Conservation (phyloP, 2,329 filamentous ascomycete species). For the Cladosporium cucumerinum region DNA sequence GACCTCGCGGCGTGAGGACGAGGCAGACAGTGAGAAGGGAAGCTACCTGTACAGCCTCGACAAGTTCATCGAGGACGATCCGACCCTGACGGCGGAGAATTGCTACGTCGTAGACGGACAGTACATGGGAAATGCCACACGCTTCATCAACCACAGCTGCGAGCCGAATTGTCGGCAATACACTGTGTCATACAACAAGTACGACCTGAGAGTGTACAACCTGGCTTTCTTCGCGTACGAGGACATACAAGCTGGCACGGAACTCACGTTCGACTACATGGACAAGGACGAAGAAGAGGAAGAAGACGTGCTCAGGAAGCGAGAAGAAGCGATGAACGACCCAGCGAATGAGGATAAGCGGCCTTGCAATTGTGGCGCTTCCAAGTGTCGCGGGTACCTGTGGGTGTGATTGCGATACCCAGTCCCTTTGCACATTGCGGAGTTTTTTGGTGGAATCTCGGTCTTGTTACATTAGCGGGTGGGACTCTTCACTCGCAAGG, state of each 20-base stretch:
- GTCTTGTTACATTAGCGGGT: neutral
- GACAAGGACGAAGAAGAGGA: slow-evolving; percentile 55
- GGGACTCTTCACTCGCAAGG: neutral
- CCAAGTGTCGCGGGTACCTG: slow-evolving; percentile 65
- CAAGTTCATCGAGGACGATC: slow-evolving; percentile 60
- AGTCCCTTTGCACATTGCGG: neutral
- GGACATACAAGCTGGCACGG: slow-evolving; percentile 62
- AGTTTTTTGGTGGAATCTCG: neutral
- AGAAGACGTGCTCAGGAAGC: slow-evolving; percentile 27
- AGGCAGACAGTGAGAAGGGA: slow-evolving; percentile 60
- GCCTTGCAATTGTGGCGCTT: slow-evolving; percentile 57
- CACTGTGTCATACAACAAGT: slow-evolving; percentile 72
- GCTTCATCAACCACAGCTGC: slow-evolving; percentile 82
- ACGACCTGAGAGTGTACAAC: slow-evolving; percentile 71
- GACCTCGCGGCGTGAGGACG: slow-evolving; percentile 61
- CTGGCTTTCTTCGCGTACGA: slow-evolving; percentile 70
- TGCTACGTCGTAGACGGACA: slow-evolving; percentile 60
- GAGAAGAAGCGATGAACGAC: slow-evolving; percentile 45
- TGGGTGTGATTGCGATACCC: slow-evolving; percentile 47
- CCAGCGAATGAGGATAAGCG: slow-evolving; percentile 46
- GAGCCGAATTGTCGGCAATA: slow-evolving; percentile 77
- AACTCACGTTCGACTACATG: slow-evolving; percentile 78
- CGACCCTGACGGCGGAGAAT: slow-evolving; percentile 36
- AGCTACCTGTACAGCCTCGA: slow-evolving; percentile 79
- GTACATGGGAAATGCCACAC: slow-evolving; percentile 71